phyloP scores from a whole-genome alignment of 805 yeast species.

The Blastobotrys muscicola region DNA sequence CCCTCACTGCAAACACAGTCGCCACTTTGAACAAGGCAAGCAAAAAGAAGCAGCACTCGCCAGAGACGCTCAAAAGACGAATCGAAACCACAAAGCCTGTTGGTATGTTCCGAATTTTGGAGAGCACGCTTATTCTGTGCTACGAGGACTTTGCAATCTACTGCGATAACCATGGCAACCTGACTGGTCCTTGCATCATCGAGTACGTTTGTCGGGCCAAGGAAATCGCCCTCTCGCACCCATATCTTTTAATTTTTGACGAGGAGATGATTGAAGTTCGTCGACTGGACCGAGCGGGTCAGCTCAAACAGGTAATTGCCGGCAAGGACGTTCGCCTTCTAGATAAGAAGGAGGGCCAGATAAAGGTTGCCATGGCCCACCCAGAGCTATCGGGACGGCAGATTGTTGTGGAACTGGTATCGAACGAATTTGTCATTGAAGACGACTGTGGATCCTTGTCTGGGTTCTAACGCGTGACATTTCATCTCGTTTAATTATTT shows the following conservation, averaged over 20 bases:
- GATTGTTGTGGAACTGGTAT: slow-evolving; percentile 36
- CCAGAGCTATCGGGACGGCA: slow-evolving; percentile 57
- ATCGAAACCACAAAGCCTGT: slow-evolving; percentile 40
- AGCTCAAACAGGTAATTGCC: slow-evolving; percentile 52
- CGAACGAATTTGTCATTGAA: slow-evolving; percentile 23
- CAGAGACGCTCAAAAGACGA: slow-evolving; percentile 27
- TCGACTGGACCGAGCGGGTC: slow-evolving; percentile 37
- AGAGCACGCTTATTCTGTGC: slow-evolving; percentile 47
- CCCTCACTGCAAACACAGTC: slow-evolving; percentile 9
- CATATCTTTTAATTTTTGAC: slow-evolving; percentile 45
- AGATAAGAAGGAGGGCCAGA: slow-evolving; percentile 31
- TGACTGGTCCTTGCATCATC: slow-evolving; percentile 33
- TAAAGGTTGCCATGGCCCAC: slow-evolving; percentile 47
- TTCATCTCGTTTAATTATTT: not conserved
- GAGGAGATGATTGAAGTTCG: slow-evolving; percentile 66
- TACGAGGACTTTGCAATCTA: slow-evolving; percentile 65
- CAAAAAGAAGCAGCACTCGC: slow-evolving; percentile 30
- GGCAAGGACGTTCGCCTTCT: slow-evolving; percentile 53
- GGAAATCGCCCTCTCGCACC: slow-evolving; percentile 34
- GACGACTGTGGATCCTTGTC: slow-evolving; percentile 18
- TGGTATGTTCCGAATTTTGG: slow-evolving; percentile 53
- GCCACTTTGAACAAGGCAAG: slow-evolving; percentile 15
- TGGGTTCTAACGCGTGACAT: slow-evolving; percentile 12
- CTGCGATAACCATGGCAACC: slow-evolving; percentile 40
- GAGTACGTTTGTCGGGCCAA: slow-evolving; percentile 30